Conservation (phyloP, 768 basidiomycete genomes). For the Mrakia blollopis region DNA sequence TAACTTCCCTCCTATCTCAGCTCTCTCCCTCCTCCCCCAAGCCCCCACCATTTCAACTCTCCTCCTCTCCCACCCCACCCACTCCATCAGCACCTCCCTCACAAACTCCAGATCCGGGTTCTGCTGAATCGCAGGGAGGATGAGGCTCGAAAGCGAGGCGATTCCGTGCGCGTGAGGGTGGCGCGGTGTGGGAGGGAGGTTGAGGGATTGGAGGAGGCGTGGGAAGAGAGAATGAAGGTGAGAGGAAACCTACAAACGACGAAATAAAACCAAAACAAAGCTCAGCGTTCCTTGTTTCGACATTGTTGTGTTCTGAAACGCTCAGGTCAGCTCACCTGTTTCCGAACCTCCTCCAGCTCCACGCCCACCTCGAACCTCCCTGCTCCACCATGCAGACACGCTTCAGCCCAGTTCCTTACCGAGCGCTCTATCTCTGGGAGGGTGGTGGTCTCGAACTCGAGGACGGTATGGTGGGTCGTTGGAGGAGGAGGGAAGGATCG, state of each 20-base stretch:
- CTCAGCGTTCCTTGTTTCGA: no score
- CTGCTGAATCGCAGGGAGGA: not conserved
- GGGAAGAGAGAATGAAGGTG: slow-evolving; percentile 13
- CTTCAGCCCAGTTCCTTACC: slow-evolving; percentile 13
- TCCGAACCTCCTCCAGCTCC: slow-evolving; percentile 22
- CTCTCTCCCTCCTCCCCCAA: slow-evolving; percentile 15
- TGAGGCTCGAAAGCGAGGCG: slow-evolving; percentile 4
- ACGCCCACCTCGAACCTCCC: slow-evolving; percentile 1
- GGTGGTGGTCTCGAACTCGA: no score
- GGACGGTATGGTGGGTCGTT: not conserved
- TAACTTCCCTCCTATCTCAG: slow-evolving; percentile 15
- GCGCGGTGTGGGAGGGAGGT: not conserved
- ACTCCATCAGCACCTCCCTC: slow-evolving; percentile 23
- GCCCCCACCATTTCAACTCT: not conserved
- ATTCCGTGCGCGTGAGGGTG: slow-evolving; percentile 20
- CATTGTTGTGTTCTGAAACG: no score
- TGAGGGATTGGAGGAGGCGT: not conserved
- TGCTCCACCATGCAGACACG: not conserved
- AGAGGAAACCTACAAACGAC: not conserved
- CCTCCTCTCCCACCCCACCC: slow-evolving; percentile 9
- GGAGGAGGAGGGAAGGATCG: slow-evolving; percentile 6
- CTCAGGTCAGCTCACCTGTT: slow-evolving; percentile 22
- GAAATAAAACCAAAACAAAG: not conserved
- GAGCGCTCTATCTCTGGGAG: not conserved
- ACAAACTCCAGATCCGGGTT: slow-evolving; percentile 21